These are phyloP conservation scores for Xylariaceae sp. DNA, from an alignment of 2,329 filamentous ascomycete genomes.

Conservation along the genomic window DNA sequence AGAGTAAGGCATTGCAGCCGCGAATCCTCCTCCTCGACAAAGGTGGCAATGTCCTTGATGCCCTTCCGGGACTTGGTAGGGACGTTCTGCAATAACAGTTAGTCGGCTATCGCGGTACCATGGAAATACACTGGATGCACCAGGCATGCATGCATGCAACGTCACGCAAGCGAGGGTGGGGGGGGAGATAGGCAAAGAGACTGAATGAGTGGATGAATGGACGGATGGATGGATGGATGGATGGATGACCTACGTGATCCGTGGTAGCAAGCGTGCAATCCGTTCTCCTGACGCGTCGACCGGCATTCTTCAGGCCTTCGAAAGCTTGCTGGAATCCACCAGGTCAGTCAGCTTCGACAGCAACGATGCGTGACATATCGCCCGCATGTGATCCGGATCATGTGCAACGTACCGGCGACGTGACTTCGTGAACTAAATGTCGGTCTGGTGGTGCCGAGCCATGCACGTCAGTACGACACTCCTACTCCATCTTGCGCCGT, in stretches of 20 bases:
- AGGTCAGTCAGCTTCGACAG: conserved; percentile 17
- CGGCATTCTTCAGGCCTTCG: conserved; percentile 87
- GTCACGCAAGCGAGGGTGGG: background rate
- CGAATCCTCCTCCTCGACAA: conserved; percentile 93
- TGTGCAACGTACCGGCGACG: conserved; percentile 69
- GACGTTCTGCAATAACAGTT: conserved; percentile 63
- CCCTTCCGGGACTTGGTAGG: conserved; percentile 86
- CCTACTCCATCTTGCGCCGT: background rate
- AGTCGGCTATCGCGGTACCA: conserved; percentile 13
- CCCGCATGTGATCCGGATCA: background rate
- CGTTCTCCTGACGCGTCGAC: conserved; percentile 80
- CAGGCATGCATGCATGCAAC: background rate
- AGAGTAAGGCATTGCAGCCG: conserved; percentile 90
- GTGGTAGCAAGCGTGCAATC: conserved; percentile 96
- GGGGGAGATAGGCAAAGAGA: background rate
- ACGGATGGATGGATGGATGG: no score
- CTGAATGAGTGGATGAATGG: no score
- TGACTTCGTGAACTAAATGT: conserved; percentile 97
- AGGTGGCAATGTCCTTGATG: conserved; percentile 89
- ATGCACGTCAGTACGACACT: conserved; percentile 13
- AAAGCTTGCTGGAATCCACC: conserved; percentile 73
- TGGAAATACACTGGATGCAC: background rate
- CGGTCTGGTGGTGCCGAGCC: conserved; percentile 55
- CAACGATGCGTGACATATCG: background rate
- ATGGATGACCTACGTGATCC: conserved; percentile 70